phyloP scores from a whole-genome alignment of 1,139 yeast genomes.

The Casaregolazyma suthepensis region DNA sequence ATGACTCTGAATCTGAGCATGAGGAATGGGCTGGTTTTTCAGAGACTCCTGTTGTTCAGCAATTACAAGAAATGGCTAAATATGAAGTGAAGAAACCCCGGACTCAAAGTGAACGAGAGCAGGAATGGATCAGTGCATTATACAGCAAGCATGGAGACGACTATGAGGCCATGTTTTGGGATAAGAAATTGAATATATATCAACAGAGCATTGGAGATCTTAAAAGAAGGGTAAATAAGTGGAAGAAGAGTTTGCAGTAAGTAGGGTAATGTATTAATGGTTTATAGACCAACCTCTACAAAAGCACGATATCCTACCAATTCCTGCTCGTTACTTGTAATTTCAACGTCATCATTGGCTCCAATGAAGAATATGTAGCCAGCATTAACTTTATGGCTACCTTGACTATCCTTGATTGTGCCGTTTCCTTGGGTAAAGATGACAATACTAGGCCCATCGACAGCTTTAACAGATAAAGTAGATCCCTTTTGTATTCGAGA shows the following conservation, averaged over 20 bases:
- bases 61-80: constrained; percentile 64
- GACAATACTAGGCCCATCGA: constrained; percentile 84
- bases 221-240: constrained; percentile 57
- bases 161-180: constrained; percentile 88
- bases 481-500: constrained; percentile 51
- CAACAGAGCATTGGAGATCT: constrained; percentile 86
- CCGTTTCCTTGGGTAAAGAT: constrained; percentile 83
- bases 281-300: constrained; percentile 19
- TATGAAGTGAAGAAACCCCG: constrained; percentile 48
- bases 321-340: constrained; percentile 47
- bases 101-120: constrained; percentile 64
- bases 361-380: constrained; percentile 85
- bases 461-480: constrained; percentile 44
- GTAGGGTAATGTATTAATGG: neutral
- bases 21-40: constrained; percentile 23
- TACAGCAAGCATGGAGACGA: constrained; percentile 81
- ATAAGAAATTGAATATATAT: constrained; percentile 70
- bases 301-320: constrained; percentile 84
- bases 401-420: constrained; percentile 41
- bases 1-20: constrained; percentile 28
- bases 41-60: constrained; percentile 48
- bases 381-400: constrained; percentile 38
- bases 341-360: constrained; percentile 61
- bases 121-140: constrained; percentile 60
- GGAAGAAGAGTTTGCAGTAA: constrained; percentile 43